Conservation (phyloP, 306 rosid genomes). For the Medicago truncatula region MtrunA17r5.0-ANR NC_053047.1:41392001-41392500, state of each 20-base stretch:
- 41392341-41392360: conserved; percentile 44
- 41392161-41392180: conserved; percentile 60
- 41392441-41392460: neutral
- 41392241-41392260: conserved; percentile 57
- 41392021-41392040: conserved; percentile 72
- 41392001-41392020: conserved; percentile 77
- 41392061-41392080: conserved; percentile 67
- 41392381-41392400: neutral
- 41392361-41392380: conserved; percentile 35
- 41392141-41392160: conserved; percentile 53
- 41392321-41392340: conserved; percentile 65
- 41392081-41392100: conserved; percentile 69
- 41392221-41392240: conserved; percentile 77
- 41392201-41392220: conserved; percentile 59
- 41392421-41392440: neutral
- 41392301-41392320: conserved; percentile 43
- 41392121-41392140: conserved; percentile 63
- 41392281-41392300: conserved; percentile 38
- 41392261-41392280: conserved; percentile 16
- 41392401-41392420: neutral
- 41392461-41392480: too few species aligned
- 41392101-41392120: conserved; percentile 48
- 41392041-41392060: conserved; percentile 72
- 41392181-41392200: conserved; percentile 68
- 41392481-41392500: neutral